Evolutionary conservation across 1,284 basidiomycete genomes (phyloP).

Genomic region (Ustilago bromivora): DNA sequence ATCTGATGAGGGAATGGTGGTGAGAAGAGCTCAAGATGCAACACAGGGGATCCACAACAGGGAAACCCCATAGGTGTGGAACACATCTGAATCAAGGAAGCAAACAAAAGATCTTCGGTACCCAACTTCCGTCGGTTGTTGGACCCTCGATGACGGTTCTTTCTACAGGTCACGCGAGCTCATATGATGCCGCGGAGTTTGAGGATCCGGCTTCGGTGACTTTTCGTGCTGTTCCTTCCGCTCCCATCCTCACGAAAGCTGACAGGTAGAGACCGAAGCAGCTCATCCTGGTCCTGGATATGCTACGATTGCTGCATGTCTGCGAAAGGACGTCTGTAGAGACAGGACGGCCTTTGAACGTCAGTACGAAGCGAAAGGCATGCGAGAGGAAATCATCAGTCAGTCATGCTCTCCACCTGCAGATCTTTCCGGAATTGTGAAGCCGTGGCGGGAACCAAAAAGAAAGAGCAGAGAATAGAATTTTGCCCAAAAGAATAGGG

Average conservation of each 20-base stretch:
- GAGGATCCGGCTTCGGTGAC: background rate
- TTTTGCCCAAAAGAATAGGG: background rate
- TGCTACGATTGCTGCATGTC: no score
- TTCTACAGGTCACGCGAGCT: background rate
- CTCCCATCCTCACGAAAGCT: background rate
- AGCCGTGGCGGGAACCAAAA: background rate
- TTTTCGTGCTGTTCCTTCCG: background rate
- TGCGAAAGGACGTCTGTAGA: no score
- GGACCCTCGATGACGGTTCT: background rate
- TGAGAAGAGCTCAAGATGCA: background rate
- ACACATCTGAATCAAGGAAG: slow-evolving; percentile 4
- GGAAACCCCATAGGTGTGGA: background rate
- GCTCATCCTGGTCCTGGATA: background rate
- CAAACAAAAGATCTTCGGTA: background rate
- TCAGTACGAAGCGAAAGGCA: background rate
- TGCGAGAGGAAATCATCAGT: background rate
- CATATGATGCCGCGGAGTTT: slow-evolving; percentile 1
- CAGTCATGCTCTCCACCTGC: slow-evolving; percentile 16
- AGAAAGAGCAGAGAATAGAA: background rate
- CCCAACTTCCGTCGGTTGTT: background rate
- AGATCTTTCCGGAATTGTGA: background rate
- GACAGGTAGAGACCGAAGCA: background rate
- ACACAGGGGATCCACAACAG: background rate
- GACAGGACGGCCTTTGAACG: background rate
- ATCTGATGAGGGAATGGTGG: background rate